Percentiles rank a stretch among this genome's conserved stretches.
These are phyloP conservation scores for Colletotrichum theobromicola DNA, from an alignment of 2,329 filamentous ascomycete genomes.

Conservation along the genomic window DNA sequence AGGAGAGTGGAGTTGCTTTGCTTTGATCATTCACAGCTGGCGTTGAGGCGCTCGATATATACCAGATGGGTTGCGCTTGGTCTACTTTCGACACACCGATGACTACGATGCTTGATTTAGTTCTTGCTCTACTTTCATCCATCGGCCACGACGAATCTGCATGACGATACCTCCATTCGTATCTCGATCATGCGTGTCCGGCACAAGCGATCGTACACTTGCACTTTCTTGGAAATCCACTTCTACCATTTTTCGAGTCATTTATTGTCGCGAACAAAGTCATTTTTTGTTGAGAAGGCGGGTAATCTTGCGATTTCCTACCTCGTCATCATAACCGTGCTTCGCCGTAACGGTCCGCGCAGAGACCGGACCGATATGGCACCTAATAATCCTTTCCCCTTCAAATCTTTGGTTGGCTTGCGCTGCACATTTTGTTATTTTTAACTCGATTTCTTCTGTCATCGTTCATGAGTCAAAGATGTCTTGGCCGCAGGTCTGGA, in stretches of 20 bases:
- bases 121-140: constrained; percentile 28
- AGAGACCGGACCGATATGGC: constrained; percentile 11
- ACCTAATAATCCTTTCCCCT: constrained; percentile 17
- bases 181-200: constrained; percentile 64
- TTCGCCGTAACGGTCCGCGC: background rate
- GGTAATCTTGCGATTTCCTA: background rate
- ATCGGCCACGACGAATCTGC: constrained; percentile 59
- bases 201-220: constrained; percentile 59
- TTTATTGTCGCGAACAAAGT: constrained; percentile 20
- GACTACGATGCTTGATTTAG: constrained; percentile 24
- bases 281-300: background rate
- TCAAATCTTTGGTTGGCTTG: constrained; percentile 16
- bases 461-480: constrained; percentile 24
- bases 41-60: constrained; percentile 25
- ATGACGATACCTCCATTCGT: constrained; percentile 59
- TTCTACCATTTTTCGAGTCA: constrained; percentile 19
- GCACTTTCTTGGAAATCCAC: constrained; percentile 33
- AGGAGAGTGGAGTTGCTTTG: constrained; percentile 19
- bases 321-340: background rate
- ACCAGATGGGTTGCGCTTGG: constrained; percentile 26
- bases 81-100: constrained; percentile 22
- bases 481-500: constrained; percentile 21
- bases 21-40: constrained; percentile 23
- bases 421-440: constrained; percentile 25
- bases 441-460: constrained; percentile 32